Evolutionary conservation across 495 filamentous ascomycete genomes (phyloP), one percentile per base, ranked within the genome.

Genomic region (Neurospora cerealis): DNA sequence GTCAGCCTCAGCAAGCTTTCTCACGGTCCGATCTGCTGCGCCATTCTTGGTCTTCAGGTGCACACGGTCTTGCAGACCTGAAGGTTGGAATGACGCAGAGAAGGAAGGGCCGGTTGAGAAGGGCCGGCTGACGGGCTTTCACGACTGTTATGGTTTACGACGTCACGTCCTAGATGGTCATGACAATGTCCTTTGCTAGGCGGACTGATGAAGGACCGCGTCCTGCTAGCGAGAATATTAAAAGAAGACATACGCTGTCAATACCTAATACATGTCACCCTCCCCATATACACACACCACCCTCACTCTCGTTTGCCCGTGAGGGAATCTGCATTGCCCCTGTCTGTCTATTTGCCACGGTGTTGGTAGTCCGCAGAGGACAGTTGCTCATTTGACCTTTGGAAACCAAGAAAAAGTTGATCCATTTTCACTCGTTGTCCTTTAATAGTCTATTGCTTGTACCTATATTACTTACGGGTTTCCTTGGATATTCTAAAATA

Each of bases 141-240:
- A 82, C 70, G 80, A 82, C 76, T 80, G 78, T 82, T 79, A 82
- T 74, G 80, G 78, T 79, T 81, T 80, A 82, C 78, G 80, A 82
- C 74, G 77, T 81, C 77, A 82, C 76, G 79, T 81, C 80, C 74
- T 80, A 82, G 79, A 82, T 78, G 76, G 77, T 77, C 77, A 80
- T 78, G 78, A 77, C 76, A 79, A 73, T 48, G 44, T 77, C 75
- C 72, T 73, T 72, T 62, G 69, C 73, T 74, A 69, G 74, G 73
- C 76, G 62, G 71, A 60, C 76, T 66, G 69, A 46, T 70, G 17
- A 74, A 72, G n/a, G 62, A 44, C 42, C 32, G 41, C 66, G 34
- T 71, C 38, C 70, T 48, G 73, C 73, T 66, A 42, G 46, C 38
- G 46, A 41, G 42, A 71, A 73, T 62, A 32, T 62, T 32, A 40